These are phyloP conservation scores for Annulohypoxylon bovei DNA, from an alignment of 495 filamentous ascomycete species.

Conservation along the genomic window DNA sequence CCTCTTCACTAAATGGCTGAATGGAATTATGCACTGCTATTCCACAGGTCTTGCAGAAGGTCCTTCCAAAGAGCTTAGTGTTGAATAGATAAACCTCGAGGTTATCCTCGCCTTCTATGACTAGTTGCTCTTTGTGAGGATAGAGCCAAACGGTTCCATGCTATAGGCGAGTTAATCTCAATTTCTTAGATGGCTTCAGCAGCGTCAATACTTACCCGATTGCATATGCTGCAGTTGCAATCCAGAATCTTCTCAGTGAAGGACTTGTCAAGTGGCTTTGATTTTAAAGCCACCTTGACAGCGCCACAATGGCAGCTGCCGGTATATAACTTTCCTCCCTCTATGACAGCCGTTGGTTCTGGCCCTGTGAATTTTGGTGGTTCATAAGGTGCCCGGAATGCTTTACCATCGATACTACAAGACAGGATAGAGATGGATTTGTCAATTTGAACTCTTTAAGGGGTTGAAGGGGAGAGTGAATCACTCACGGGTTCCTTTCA, in stretches of 20 bases:
- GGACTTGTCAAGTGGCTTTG: constrained; percentile 47
- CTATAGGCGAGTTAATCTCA: constrained; percentile 24
- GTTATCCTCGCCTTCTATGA: constrained; percentile 48
- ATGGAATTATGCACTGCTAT: constrained; percentile 39
- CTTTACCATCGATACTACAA: constrained; percentile 52
- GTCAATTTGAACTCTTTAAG: background rate
- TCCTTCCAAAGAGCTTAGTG: constrained; percentile 40
- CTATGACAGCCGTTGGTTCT: constrained; percentile 49
- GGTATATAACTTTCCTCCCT: constrained; percentile 53
- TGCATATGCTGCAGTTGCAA: constrained; percentile 60
- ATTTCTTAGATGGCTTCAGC: background rate
- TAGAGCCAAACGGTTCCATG: constrained; percentile 51
- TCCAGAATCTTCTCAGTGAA: constrained; percentile 41
- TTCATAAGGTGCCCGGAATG: constrained; percentile 43
- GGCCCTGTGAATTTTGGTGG: constrained; percentile 50
- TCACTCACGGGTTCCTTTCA: constrained; percentile 43
- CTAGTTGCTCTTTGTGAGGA: constrained; percentile 43
- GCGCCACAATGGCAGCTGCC: constrained; percentile 65
- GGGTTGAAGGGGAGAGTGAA: background rate
- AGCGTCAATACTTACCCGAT: constrained; percentile 45
- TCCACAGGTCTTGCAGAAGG: constrained; percentile 60
- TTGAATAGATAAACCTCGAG: constrained; percentile 49
- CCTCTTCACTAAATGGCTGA: constrained; percentile 26
- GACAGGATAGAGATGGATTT: background rate
- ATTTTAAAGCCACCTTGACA: constrained; percentile 53